Percentiles rank a stretch among this genome's conserved stretches.
These are phyloP conservation scores for Chrysoporthe austroafricana DNA, from an alignment of 2,329 filamentous ascomycete genomes.

Conservation along the genomic window DNA sequence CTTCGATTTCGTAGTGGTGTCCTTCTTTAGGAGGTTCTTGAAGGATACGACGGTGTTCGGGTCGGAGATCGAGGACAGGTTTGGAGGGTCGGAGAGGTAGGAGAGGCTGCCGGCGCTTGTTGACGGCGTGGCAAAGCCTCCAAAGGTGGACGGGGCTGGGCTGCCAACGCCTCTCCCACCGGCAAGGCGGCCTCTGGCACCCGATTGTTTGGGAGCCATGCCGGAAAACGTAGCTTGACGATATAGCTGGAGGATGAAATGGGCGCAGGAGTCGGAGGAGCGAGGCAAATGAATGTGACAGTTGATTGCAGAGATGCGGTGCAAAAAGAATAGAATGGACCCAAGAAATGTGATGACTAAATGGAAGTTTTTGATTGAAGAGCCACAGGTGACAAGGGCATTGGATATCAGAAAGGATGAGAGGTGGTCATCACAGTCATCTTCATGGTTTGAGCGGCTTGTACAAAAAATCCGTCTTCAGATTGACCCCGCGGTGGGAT, in stretches of 20 bases:
- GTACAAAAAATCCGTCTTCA: not conserved
- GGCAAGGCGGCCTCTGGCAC: slow-evolving; percentile 22
- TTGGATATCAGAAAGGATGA: not conserved
- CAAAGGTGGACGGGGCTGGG: slow-evolving; percentile 40
- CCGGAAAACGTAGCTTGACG: not conserved
- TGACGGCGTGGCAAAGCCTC: slow-evolving; percentile 45
- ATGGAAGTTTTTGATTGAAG: not conserved
- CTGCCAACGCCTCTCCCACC: slow-evolving; percentile 30
- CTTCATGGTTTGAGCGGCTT: not conserved
- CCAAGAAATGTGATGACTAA: not conserved
- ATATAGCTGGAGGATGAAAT: not conserved
- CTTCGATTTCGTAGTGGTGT: slow-evolving; percentile 88
- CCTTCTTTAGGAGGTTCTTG: slow-evolving; percentile 91
- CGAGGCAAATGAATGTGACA: not conserved
- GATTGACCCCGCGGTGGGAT: not conserved
- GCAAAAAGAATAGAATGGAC: not conserved
- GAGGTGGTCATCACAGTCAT: not conserved
- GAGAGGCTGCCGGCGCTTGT: slow-evolving; percentile 63
- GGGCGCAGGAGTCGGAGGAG: not conserved
- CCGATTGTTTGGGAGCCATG: slow-evolving; percentile 20
- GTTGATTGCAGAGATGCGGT: not conserved
- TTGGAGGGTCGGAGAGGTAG: slow-evolving; percentile 84
- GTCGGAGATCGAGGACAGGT: slow-evolving; percentile 77
- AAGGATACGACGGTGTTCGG: slow-evolving; percentile 85
- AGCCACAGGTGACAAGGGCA: not conserved